Base-by-base conservation (phyloP, 768 basidiomycete genomes). In the Hydnomerulius pinastri region DNA sequence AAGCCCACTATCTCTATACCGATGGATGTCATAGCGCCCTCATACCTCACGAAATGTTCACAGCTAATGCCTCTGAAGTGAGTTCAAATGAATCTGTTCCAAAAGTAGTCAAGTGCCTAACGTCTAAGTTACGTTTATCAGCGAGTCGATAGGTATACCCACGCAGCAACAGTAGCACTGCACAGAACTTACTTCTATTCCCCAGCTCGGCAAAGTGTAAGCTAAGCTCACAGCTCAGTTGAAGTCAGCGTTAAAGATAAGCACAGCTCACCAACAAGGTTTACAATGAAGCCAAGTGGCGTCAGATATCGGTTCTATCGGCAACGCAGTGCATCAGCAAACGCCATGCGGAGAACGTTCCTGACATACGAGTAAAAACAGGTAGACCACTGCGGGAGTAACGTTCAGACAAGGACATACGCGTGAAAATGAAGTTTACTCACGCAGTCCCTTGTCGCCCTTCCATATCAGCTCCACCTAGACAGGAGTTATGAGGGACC, bases 251-350 rank as follows among this genome's bases (percentile, higher is more conserved):
- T 2, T 44, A 6, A 10, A 27, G 12, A 23, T 24, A 25, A 15
- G 12, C 13, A 13, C 20, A 28, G 5, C 63, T 59, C 43, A 63
- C 62, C 79, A 8, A 65, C 55, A 0, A 84, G 58, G 50, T 85
- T 83, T 38, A 85, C 61, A 15, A 84, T 76, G 59, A 86, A 86
- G 1, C 79, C 81, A 2, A 85, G 65, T 0, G 83, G 83, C 0
- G 80, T 83, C 17, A 85, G 65, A 57, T 86, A 86, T 21, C 84
- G 78, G 56, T 85, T 86, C 83, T 86, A 44, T 32, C 12, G 4
- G 30, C 7, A 1, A n/a, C 53, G 39, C 45, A 28, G 41, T 18
- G 6, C 6, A 8, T 13, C 30, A 49, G 64, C 71, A 72, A 45
- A 17, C 15, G 39, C 17, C 6, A 25, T 28, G 18, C 9, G 39